phyloP scores from a whole-genome alignment of 148 eudicot genomes.

The Cornus florida region DNA sequence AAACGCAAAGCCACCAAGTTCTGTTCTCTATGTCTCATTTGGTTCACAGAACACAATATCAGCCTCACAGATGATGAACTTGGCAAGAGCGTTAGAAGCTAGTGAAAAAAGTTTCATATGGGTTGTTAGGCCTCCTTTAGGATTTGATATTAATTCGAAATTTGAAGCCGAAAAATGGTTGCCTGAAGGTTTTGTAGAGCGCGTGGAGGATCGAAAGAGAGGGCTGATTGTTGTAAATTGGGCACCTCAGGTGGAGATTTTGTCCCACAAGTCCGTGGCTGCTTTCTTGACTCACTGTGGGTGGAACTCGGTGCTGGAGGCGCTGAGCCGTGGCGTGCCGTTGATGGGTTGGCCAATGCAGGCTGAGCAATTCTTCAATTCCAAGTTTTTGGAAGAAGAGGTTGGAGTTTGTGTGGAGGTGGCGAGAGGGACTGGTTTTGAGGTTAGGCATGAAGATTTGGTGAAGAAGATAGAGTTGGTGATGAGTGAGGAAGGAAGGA shows the following conservation, averaged over 20 bases:
- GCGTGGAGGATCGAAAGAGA: constrained; percentile 17
- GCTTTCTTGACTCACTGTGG: constrained; percentile 60
- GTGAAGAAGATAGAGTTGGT: constrained; percentile 44
- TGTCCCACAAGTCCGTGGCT: constrained; percentile 40
- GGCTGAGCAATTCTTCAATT: constrained; percentile 59
- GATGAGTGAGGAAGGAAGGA: constrained; percentile 34
- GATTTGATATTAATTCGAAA: constrained; percentile 30
- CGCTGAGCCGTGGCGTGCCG: constrained; percentile 48
- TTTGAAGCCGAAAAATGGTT: constrained; percentile 42
- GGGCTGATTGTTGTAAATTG: constrained; percentile 47
- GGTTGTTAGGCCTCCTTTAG: constrained; percentile 70
- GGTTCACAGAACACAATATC: constrained; percentile 55
- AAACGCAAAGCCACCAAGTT: neutral
- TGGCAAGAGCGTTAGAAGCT: constrained; percentile 50
- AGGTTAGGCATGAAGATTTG: constrained; percentile 36
- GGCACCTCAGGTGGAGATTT: constrained; percentile 61
- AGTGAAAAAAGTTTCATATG: constrained; percentile 46
- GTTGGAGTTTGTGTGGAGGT: constrained; percentile 56
- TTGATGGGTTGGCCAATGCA: constrained; percentile 64
- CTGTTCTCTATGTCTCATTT: constrained; percentile 57
- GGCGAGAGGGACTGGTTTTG: constrained; percentile 43
- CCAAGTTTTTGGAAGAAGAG: constrained; percentile 47
- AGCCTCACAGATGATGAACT: constrained; percentile 45
- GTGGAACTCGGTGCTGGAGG: constrained; percentile 66
- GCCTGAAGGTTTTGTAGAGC: constrained; percentile 39